Base-by-base conservation (phyloP, 1,139 yeast species). In the Kodamaea plutei region DNA sequence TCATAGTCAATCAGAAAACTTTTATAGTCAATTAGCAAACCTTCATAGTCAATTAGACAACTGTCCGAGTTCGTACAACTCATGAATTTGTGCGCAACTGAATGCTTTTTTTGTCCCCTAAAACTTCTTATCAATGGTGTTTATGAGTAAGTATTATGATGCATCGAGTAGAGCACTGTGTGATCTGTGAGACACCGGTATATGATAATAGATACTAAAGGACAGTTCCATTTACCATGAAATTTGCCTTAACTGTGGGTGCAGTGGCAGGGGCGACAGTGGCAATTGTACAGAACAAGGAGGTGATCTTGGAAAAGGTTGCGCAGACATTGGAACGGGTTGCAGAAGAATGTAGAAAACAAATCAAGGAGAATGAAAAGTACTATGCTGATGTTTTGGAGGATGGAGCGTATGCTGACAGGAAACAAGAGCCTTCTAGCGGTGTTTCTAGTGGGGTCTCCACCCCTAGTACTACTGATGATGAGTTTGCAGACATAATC, bases 201-300 rank as follows among this genome's bases (percentile, higher is more conserved):
- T 6, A 15, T 20, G n/a, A n/a, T n/a, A n/a, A n/a, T n/a, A n/a
- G 9, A 21, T 33, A 38, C 50, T 44, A 45, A 42, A 40, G 14
- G 18, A 17, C 24, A 58, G 66, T 63, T 20, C 70, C 70, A 10
- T 41, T 61, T n/a, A 56, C 71, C 2, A 46, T 64, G 3, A 67
- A 67, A 41, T 45, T 55, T 5, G 72, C 72, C 4, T 35, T 66
- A 11, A 54, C 65, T 6, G 47, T 58, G 1, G 73, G 73, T 4
- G 64, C 69, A 5, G 31, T 63, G 2, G 44, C 58, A 2, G 73
- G 73, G 2, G 69, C 69, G 11, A 45, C 67, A 3, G 44, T 61
- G 13, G 72, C 73, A 6, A 29, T 61, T 4, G 31, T 60, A 10
- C 52, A 52, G 29, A 64, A 67, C 33, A 46, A 45, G 35, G 71